These are phyloP conservation scores for Colletotrichum sp. DNA, from an alignment of 2,329 filamentous ascomycete species.

Conservation along the genomic window DNA sequence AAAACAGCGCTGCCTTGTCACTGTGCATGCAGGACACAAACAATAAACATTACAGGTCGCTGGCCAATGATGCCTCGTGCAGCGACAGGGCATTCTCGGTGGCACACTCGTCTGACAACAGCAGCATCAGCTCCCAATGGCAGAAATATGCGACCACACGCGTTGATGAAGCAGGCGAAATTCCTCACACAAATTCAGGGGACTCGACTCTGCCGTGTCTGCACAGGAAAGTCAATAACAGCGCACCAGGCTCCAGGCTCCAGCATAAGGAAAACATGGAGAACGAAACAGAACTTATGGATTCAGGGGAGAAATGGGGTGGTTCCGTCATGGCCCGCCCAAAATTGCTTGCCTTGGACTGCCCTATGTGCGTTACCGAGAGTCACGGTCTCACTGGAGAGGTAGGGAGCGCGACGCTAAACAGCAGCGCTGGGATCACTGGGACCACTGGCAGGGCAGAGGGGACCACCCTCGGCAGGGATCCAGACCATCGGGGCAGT, in stretches of 20 bases:
- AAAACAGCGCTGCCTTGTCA: neutral
- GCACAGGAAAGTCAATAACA: neutral
- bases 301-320: conserved; percentile 1
- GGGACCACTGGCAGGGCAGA: neutral
- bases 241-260: neutral
- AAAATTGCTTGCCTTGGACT: neutral
- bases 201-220: neutral
- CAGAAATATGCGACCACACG: neutral
- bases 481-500: conserved; percentile 10
- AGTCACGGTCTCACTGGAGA: neutral
- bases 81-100: neutral
- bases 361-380: neutral
- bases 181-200: neutral
- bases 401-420: conserved; percentile 7
- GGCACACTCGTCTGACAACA: neutral
- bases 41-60: neutral
- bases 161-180: neutral
- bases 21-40: neutral
- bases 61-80: neutral
- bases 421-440: neutral
- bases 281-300: neutral
- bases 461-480: neutral
- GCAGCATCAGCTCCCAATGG: neutral
- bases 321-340: conserved; percentile 1
- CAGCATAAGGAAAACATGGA: neutral